A percentile compares a stretch with the other conserved stretches of the same genome.
These are phyloP conservation scores for Vigna trinervia DNA, from an alignment of 306 rosid genomes.

Conservation along the genomic window DNA sequence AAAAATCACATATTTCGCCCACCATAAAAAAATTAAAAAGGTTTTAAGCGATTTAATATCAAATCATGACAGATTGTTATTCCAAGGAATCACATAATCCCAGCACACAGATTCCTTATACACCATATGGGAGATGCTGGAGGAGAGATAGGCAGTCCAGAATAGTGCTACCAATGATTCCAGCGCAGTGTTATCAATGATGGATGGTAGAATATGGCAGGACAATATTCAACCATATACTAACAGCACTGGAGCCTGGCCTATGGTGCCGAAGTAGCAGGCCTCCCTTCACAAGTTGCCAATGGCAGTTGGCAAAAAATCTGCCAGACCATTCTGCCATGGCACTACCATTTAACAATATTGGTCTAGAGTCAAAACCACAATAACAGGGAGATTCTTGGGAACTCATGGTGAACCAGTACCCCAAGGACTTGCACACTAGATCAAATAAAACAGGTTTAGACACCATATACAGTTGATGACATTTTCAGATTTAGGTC, in stretches of 20 bases:
- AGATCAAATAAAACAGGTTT: not conserved
- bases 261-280: not conserved
- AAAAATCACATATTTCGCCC: not conserved
- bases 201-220: not conserved
- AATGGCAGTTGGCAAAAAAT: not conserved
- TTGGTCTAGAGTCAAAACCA: not conserved
- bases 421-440: not conserved
- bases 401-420: not conserved
- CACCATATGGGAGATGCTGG: not conserved
- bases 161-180: no score
- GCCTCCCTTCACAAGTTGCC: not conserved
- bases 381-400: not conserved
- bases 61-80: not conserved
- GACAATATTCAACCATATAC: not conserved
- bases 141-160: not conserved
- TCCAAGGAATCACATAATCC: conserved; percentile 2
- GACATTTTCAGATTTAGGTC: conserved; percentile 28
- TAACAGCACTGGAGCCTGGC: not conserved
- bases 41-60: not conserved
- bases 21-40: not conserved
- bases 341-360: no score
- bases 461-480: not conserved
- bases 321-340: no score
- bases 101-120: conserved; percentile 11
- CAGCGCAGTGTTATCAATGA: not conserved